phyloP scores from a whole-genome alignment of 495 filamentous ascomycete species.

The Penicillium ochrochloron region DNA sequence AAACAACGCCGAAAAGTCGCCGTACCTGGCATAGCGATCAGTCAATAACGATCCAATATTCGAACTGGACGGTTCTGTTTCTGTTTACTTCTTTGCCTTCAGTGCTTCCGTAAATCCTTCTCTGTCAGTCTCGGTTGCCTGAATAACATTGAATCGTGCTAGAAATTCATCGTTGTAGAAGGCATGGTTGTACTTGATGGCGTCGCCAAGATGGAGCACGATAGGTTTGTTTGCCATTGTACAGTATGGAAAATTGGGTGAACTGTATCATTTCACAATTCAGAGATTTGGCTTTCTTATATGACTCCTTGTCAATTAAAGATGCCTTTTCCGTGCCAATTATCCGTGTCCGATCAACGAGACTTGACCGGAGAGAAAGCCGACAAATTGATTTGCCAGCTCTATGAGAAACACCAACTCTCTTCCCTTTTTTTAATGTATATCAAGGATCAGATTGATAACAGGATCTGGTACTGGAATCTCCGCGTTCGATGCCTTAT shows the following conservation, averaged over 20 bases:
- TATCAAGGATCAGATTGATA: not conserved
- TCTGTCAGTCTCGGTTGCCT: conserved; percentile 53
- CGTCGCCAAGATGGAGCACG: conserved; percentile 70
- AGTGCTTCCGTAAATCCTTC: conserved; percentile 63
- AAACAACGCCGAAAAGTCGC: conserved; percentile 69
- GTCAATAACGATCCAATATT: not conserved
- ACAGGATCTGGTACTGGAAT: not conserved
- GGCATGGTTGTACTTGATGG: conserved; percentile 62
- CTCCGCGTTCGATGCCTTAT: not conserved
- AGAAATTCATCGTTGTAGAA: conserved; percentile 55
- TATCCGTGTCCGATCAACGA: conserved; percentile 7
- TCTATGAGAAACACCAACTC: not conserved
- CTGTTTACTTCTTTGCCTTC: conserved; percentile 42
- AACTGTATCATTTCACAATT: not conserved
- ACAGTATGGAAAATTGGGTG: not conserved
- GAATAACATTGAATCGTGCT: conserved; percentile 58
- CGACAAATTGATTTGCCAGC: not conserved
- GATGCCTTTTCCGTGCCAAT: not conserved
- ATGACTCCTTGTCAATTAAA: not conserved
- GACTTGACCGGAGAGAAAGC: conserved; percentile 9
- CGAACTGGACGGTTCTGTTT: not conserved
- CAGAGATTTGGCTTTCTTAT: not conserved
- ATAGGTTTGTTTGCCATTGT: conserved; percentile 27
- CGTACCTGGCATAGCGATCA: conserved; percentile 49
- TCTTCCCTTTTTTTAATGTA: not conserved